A percentile compares a stretch with the other conserved stretches of the same genome.
Conservation (phyloP, 768 basidiomycete genomes). For the Lactifluus pinguis region DNA sequence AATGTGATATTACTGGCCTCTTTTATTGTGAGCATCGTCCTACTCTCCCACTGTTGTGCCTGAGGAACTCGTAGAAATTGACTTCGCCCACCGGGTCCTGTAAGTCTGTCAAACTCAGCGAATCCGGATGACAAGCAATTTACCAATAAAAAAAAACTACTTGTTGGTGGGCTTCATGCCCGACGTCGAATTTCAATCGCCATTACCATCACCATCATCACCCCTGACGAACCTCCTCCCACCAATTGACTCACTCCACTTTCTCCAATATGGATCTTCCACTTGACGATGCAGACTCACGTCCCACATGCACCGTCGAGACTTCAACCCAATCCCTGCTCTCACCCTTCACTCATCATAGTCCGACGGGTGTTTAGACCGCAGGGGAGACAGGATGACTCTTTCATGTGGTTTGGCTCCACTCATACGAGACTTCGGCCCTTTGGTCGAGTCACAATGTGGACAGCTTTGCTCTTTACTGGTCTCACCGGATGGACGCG, state of each 20-base stretch:
- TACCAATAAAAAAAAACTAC: too few relatives aligned
- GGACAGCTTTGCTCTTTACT: slow-evolving; percentile 3
- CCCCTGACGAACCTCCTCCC: too few relatives aligned
- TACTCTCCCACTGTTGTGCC: too few relatives aligned
- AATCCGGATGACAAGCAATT: too few relatives aligned
- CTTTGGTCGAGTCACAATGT: slow-evolving; percentile 1
- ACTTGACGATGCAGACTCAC: slow-evolving; percentile 1
- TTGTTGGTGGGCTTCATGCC: too few relatives aligned
- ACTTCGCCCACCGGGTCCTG: too few relatives aligned
- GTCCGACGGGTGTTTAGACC: not conserved
- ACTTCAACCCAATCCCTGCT: slow-evolving; percentile 12
- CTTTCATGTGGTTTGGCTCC: not conserved
- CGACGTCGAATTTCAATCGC: too few relatives aligned
- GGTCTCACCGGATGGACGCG: not conserved
- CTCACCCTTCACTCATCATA: not conserved
- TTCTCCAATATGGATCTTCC: slow-evolving; percentile 9
- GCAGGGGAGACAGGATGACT: slow-evolving; percentile 7
- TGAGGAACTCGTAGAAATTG: too few relatives aligned
- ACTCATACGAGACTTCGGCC: not conserved
- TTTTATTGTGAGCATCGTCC: too few relatives aligned
- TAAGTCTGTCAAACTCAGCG: too few relatives aligned
- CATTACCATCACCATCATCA: too few relatives aligned
- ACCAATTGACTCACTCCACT: slow-evolving; percentile 15
- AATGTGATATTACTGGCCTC: too few relatives aligned
- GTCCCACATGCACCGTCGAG: slow-evolving; percentile 7